A percentile compares a stretch with the other conserved stretches of the same genome.
phyloP scores from a whole-genome alignment of 192 early-diverging fungal genomes.

The Chytriomyces hyalinus region DNA sequence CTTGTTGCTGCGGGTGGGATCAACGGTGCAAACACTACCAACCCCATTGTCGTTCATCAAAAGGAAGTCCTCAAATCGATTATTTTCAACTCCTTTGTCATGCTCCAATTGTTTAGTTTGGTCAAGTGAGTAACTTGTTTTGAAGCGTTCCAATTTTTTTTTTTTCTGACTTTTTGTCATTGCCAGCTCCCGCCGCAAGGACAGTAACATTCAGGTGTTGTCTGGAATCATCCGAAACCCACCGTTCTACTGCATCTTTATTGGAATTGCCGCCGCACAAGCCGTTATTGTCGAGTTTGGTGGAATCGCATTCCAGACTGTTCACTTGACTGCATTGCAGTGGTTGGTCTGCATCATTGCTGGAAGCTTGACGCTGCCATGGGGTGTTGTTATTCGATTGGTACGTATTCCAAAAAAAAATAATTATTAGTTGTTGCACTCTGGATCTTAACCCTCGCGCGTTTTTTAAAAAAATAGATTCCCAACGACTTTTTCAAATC shows the following conservation, averaged over 20 bases:
- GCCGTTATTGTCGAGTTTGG: constrained; percentile 48
- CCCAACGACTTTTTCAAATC: neutral
- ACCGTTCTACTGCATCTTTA: constrained; percentile 41
- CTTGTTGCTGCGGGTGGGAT: constrained; percentile 12
- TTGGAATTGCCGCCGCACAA: constrained; percentile 39
- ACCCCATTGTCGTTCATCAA: constrained; percentile 3
- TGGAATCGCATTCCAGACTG: constrained; percentile 36
- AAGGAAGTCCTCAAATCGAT: constrained; percentile 61
- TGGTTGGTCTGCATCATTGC: constrained; percentile 83
- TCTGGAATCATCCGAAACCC: constrained; percentile 36
- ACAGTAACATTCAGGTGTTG: constrained; percentile 44
- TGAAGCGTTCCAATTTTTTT: too few relatives aligned
- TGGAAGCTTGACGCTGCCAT: constrained; percentile 79
- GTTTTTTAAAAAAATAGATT: neutral
- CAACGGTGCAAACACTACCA: neutral
- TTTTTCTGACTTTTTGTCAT: constrained; percentile 8
- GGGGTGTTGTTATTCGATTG: constrained; percentile 85
- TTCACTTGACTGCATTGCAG: constrained; percentile 61
- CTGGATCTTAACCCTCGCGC: neutral
- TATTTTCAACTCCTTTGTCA: constrained; percentile 92
- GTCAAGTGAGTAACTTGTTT: constrained; percentile 66
- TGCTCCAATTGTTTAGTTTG: constrained; percentile 88
- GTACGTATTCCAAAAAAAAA: constrained; percentile 37
- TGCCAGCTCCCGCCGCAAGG: constrained; percentile 36
- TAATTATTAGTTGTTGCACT: neutral